Percentiles rank a stretch among this genome's conserved stretches.
These are phyloP conservation scores for Solanum virginianum DNA, from an alignment of 257 asterid species.

Conservation along the genomic window DNA sequence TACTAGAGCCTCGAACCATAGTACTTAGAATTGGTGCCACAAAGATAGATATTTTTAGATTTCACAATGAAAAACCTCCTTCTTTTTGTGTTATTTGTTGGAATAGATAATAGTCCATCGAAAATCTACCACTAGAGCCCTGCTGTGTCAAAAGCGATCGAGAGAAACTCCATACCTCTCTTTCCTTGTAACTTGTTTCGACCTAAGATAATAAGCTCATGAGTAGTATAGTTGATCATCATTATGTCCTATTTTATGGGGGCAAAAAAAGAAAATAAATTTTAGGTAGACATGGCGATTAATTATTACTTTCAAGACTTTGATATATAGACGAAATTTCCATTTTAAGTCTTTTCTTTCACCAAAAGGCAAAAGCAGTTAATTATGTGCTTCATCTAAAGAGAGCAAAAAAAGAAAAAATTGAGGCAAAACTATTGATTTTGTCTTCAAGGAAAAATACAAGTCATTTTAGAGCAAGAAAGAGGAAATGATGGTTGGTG, in stretches of 20 bases:
- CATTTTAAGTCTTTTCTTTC: neutral
- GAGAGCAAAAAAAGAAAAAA: neutral
- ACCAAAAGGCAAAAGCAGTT: neutral
- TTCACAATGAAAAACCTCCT: too few species aligned
- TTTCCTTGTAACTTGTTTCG: neutral
- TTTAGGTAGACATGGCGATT: neutral
- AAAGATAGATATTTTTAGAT: too few species aligned
- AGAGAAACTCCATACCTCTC: neutral
- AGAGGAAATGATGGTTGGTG: neutral
- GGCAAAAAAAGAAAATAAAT: neutral
- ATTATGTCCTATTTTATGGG: neutral
- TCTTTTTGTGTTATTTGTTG: too few species aligned
- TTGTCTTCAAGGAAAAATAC: neutral
- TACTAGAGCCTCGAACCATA: too few species aligned
- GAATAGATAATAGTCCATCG: neutral
- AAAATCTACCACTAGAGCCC: neutral
- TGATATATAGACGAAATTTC: neutral
- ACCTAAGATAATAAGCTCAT: neutral
- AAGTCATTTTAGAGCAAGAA: neutral
- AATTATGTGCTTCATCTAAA: neutral
- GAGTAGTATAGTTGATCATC: too few species aligned
- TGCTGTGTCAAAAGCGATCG: neutral
- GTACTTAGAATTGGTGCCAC: too few species aligned
- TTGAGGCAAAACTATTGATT: neutral
- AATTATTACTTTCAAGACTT: neutral